phyloP scores from a whole-genome alignment of 371 early-diverging fungal genomes.

The Circinella minor region DNA sequence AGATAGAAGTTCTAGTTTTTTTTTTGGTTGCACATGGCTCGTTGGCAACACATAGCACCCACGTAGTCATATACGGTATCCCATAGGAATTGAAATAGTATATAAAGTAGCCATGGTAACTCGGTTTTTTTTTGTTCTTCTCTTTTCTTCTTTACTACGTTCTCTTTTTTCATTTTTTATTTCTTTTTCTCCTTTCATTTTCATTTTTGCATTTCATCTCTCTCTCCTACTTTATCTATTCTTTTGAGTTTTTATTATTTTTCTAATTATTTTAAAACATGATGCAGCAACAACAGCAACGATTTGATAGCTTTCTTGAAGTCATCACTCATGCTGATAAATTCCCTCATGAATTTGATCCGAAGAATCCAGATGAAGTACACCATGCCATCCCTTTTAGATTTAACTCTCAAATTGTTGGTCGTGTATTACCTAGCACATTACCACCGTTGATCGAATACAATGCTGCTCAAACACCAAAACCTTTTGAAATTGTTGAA shows the following conservation, averaged over 20 bases:
- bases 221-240: not conserved
- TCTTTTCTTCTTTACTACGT: not conserved
- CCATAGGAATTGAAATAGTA: too few species aligned
- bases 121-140: too few species aligned
- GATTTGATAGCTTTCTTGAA: constrained; percentile 28
- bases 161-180: constrained; percentile 10
- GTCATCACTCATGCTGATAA: constrained; percentile 49
- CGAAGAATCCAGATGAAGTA: constrained; percentile 23
- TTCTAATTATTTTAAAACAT: not conserved
- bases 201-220: too few species aligned
- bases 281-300: not conserved
- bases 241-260: not conserved
- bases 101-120: not conserved
- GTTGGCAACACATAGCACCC: not conserved
- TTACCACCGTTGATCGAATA: constrained; percentile 36
- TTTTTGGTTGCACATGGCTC: constrained; percentile 10
- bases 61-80: not conserved
- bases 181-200: not conserved
- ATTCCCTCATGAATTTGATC: constrained; percentile 37
- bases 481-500: constrained; percentile 39
- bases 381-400: constrained; percentile 36
- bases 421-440: constrained; percentile 40
- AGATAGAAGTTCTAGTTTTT: not conserved
- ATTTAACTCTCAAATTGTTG: constrained; percentile 34
- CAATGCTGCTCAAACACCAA: constrained; percentile 18